Conservation (phyloP, 495 filamentous ascomycete species). For the Hypoxylon fuscum region DNA sequence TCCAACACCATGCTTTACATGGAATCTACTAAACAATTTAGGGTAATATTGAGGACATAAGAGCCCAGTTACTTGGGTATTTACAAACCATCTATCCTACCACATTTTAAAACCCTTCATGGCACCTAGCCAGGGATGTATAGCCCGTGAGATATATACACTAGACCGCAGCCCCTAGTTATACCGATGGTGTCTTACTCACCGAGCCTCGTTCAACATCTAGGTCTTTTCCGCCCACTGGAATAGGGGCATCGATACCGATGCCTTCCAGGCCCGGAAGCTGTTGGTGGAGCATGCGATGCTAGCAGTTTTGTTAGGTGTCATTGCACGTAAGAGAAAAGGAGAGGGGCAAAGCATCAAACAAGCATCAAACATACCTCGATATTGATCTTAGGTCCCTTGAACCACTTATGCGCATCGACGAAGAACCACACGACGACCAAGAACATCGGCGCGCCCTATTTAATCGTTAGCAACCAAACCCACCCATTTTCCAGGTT, state of each 20-base stretch:
- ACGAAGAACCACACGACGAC: conserved; percentile 76
- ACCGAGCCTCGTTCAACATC: conserved; percentile 40
- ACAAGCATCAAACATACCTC: conserved; percentile 44
- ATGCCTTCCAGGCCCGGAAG: conserved; percentile 32
- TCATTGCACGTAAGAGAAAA: neutral
- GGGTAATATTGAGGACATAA: no score
- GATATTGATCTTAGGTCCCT: conserved; percentile 75
- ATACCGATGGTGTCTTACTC: conserved; percentile 17
- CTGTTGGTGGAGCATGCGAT: conserved; percentile 38
- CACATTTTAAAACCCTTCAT: no score
- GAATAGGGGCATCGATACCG: conserved; percentile 15
- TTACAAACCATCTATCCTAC: no score
- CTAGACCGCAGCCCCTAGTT: no score
- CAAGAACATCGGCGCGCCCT: conserved; percentile 60
- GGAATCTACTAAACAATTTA: no score
- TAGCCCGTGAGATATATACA: no score
- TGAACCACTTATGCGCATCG: conserved; percentile 75
- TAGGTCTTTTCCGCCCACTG: conserved; percentile 16
- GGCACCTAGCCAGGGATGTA: no score
- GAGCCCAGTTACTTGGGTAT: no score
- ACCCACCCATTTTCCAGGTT: conserved; percentile 1
- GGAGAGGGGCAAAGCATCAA: neutral
- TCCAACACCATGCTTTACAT: no score
- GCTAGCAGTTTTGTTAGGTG: conserved; percentile 32
- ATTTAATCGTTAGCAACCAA: conserved; percentile 17